Evolutionary conservation across 2,329 filamentous ascomycete species (phyloP), one percentile per base, ranked within the genome.

Genomic region (Ophiostoma pallidulum): DNA sequence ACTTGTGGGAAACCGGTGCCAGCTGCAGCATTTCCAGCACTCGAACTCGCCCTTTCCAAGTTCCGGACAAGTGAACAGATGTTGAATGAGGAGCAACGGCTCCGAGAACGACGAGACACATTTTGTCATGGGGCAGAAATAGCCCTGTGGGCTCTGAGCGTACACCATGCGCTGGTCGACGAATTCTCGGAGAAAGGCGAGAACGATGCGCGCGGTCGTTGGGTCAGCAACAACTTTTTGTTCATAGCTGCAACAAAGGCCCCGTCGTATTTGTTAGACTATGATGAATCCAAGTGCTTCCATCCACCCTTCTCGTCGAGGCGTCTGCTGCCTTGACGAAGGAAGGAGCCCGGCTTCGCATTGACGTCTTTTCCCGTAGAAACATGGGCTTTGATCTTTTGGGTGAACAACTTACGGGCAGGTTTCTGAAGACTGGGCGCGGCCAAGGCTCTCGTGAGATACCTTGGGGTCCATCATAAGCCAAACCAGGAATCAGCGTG

Each of bases 181-280:
- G 12, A 60, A 56, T 13, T 59, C 56, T 9, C 57, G 58, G 22
- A 62, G 51, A 40, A 62, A 60, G 54, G 60, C 54, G 35, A 61
- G 51, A 6, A 58, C 51, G 41, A 62, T 56, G 20, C 59, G 59
- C 16, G 59, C 57, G 22, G 54, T 54, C 3, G 56, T 59, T 36
- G 57, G 55, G 47, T 61, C 53, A 13, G 48, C 48, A 42, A 55
- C 52, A 35, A 60, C 52, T 48, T 59, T 60, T 38, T 56, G 53
- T 39, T 59, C 59, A 46, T 61, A 59, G 16, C 59, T 61, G 18
- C 2, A 19, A 0, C 6, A 28, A 28, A 28, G 24, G 10, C n/a
- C n/a, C n/a, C 24, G 24, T 28, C 6, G 5, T 28, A 28, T 5
- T 28, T 28, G 24, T 28, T 10, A 10, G 24, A 5, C 10, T 28